Conservation (phyloP, 352 stramenopile genomes). For the Pythium monospermum region DNA sequence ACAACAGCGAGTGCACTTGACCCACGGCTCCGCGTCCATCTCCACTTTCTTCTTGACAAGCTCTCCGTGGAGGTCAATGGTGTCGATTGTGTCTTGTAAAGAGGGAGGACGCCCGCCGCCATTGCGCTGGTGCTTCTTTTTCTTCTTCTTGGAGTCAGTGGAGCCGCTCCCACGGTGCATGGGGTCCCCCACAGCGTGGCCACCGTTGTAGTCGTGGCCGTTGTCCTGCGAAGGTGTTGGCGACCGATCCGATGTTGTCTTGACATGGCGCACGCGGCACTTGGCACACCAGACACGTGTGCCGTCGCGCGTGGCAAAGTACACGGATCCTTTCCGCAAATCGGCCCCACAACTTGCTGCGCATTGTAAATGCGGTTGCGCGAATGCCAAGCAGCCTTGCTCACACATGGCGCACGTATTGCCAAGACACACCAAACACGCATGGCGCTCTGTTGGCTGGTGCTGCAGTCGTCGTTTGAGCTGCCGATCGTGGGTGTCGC, state of each 20-base stretch:
- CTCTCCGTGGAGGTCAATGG: conserved; percentile 60
- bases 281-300: conserved; percentile 80
- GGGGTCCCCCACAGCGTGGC: no score
- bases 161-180: background rate
- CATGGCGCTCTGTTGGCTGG: conserved; percentile 27
- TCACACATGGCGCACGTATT: conserved; percentile 70
- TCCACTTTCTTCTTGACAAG: conserved; percentile 72
- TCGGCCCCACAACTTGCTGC: conserved; percentile 66
- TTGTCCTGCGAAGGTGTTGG: conserved; percentile 16
- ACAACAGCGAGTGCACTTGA: conserved; percentile 72
- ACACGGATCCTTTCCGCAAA: conserved; percentile 73
- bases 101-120: background rate
- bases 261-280: conserved; percentile 45
- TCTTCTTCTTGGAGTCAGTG: conserved; percentile 13
- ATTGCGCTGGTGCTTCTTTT: conserved; percentile 16
- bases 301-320: conserved; percentile 68
- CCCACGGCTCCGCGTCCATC: conserved; percentile 68
- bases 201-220: background rate
- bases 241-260: conserved; percentile 9
- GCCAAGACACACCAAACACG: conserved; percentile 56
- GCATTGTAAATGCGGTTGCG: conserved; percentile 64
- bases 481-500: conserved; percentile 30
- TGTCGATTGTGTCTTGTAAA: conserved; percentile 2
- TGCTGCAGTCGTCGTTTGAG: conserved; percentile 33
- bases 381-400: conserved; percentile 61